A percentile compares a stretch with the other conserved stretches of the same genome.
Conservation (phyloP, 352 stramenopile species). For the Plasmopara viticola region DNA sequence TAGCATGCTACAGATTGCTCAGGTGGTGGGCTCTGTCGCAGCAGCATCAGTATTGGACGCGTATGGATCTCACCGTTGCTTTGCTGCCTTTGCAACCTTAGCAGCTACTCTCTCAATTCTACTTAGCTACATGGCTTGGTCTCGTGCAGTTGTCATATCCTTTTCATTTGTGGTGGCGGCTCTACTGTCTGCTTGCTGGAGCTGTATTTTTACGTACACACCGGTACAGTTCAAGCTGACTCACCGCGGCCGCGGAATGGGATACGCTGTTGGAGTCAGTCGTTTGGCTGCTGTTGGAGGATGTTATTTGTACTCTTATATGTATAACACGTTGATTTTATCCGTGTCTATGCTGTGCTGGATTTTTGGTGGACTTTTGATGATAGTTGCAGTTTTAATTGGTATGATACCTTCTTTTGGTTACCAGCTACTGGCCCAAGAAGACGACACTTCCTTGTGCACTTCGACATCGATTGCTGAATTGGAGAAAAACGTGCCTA, state of each 20-base stretch:
- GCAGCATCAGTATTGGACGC: slow-evolving; percentile 15
- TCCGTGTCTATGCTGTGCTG: slow-evolving; percentile 18
- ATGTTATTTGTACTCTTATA: slow-evolving; percentile 23
- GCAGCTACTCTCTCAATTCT: slow-evolving; percentile 8
- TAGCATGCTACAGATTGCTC: slow-evolving; percentile 13
- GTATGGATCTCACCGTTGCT: slow-evolving; percentile 10
- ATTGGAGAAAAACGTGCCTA: too few species aligned
- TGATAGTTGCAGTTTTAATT: slow-evolving; percentile 5
- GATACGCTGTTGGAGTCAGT: slow-evolving; percentile 21
- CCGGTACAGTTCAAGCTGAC: slow-evolving; percentile 9
- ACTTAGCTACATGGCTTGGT: slow-evolving; percentile 25
- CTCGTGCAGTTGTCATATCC: slow-evolving; percentile 7
- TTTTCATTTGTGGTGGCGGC: slow-evolving; percentile 14
- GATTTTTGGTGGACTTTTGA: slow-evolving; percentile 20
- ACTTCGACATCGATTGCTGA: not conserved
- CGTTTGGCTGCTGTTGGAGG: slow-evolving; percentile 18
- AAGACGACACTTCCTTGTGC: slow-evolving; percentile 2
- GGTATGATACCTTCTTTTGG: slow-evolving; percentile 11
- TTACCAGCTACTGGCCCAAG: slow-evolving; percentile 9
- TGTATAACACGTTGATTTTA: slow-evolving; percentile 33
- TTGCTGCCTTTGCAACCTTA: slow-evolving; percentile 14
- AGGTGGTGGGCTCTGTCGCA: slow-evolving; percentile 20
- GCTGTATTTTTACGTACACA: slow-evolving; percentile 20
- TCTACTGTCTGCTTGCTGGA: slow-evolving; percentile 22
- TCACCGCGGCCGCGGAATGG: slow-evolving; percentile 21